Evolutionary conservation across 345 rosid species (phyloP), one percentile per base, ranked within the genome.

Genomic region (Excoecaria cochinchinensis): DNA sequence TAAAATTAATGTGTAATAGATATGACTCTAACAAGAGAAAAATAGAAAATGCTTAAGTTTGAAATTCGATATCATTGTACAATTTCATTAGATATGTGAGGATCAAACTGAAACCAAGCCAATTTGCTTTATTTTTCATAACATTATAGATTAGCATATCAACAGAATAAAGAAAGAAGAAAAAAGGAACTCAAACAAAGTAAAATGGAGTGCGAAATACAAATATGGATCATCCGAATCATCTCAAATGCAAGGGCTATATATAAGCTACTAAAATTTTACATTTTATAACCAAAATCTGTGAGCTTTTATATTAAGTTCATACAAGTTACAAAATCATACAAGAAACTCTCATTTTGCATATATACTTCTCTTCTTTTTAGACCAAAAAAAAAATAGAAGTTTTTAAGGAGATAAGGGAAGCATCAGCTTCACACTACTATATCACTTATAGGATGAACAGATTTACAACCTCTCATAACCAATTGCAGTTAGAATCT

Each of bases 391-490:
- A 44, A 67, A 40, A 3, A 67, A 13, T 17, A 67, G 8, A 51
- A 24, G 21, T 9, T 15, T 25, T 3, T 24, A 3, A n/a, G n/a
- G n/a, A n/a, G n/a, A n/a, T n/a, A n/a, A n/a, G n/a, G n/a, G n/a
- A n/a, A n/a, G n/a, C n/a, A 74, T 64, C 59, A 69, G 42, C 78
- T 57, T 39, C 7, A 1, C 47, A 78, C 39, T 38, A 50, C 15
- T 50, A 63, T 48, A 38, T 8, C 65, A 36, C n/a, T 57, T 19
- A 72, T 39, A 69, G 59, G 4, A 76, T 10, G 10, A 38, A 39
- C 72, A 60, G 74, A 79, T 75, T 60, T 74, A 79, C 75, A 69
- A 46, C 12, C 36, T 55, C 40, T 74, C 46, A 70, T 72, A 69
- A 56, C 38, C 39, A 70, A 67, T 56, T 40, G 56, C 60, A 36